phyloP scores from a whole-genome alignment of 2,329 filamentous ascomycete genomes.

The Cadophora gregata region DNA sequence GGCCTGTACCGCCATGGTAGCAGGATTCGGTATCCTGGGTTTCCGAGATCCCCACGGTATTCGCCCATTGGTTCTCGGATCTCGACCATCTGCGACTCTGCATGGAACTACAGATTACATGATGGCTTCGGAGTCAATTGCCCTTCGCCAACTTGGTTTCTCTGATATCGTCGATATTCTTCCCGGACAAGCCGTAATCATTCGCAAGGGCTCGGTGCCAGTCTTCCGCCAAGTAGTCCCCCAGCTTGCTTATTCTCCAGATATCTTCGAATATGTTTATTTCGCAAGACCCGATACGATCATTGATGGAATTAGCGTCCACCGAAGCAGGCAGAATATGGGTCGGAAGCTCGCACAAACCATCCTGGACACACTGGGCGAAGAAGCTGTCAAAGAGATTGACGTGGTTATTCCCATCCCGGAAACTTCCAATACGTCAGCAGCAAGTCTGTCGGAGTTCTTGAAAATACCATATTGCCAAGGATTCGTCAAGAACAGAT shows the following conservation, averaged over 20 bases:
- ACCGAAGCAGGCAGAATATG: conserved; percentile 86
- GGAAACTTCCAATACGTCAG: conserved; percentile 83
- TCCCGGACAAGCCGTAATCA: conserved; percentile 85
- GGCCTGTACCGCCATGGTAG: conserved; percentile 83
- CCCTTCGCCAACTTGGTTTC: conserved; percentile 82
- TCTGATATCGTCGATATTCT: conserved; percentile 75
- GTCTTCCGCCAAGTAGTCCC: conserved; percentile 77
- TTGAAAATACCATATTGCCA: conserved; percentile 80
- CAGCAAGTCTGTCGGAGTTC: conserved; percentile 74
- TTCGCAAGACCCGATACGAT: conserved; percentile 81
- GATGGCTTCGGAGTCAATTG: conserved; percentile 88
- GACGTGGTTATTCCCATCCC: conserved; percentile 86
- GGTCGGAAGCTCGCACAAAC: conserved; percentile 79
- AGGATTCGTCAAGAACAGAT: conserved; percentile 88
- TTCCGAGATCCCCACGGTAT: conserved; percentile 84
- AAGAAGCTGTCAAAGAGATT: conserved; percentile 74
- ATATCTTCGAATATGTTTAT: conserved; percentile 90
- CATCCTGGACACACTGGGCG: conserved; percentile 70
- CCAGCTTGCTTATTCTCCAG: conserved; percentile 75
- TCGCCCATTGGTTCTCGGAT: conserved; percentile 80
- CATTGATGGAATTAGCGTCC: conserved; percentile 88
- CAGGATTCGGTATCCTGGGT: conserved; percentile 79
- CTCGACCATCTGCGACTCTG: conserved; percentile 67
- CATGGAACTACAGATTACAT: conserved; percentile 80
- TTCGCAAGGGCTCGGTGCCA: conserved; percentile 76